Evolutionary conservation across 179 eudicot genomes (phyloP).

Genomic region (Drosera spatulata): DNA sequence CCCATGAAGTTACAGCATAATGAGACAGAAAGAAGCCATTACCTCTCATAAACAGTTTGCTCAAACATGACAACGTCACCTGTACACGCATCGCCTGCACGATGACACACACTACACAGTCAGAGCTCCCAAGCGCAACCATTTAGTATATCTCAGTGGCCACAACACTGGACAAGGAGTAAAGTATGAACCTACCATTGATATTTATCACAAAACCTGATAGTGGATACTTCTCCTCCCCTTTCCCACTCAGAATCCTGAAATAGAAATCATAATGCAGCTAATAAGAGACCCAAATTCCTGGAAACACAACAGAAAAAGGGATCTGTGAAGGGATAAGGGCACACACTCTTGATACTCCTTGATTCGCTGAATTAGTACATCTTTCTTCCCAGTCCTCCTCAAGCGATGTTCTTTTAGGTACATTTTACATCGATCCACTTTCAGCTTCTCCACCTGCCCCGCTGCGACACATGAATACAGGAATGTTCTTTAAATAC

Average conservation of each 20-base stretch:
- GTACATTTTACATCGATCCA: conserved; percentile 77
- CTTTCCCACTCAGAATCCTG: conserved; percentile 52
- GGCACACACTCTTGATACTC: conserved; percentile 37
- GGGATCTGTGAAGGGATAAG: no score
- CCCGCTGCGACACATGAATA: conserved; percentile 30
- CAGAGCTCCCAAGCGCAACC: background rate
- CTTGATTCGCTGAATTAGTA: conserved; percentile 51
- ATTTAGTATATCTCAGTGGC: background rate
- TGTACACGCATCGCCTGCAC: conserved; percentile 86
- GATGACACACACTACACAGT: conserved; percentile 3
- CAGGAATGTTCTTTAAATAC: background rate
- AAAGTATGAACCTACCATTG: conserved; percentile 39
- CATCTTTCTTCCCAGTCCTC: conserved; percentile 57
- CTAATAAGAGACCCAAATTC: background rate
- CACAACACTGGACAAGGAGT: background rate
- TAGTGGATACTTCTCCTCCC: conserved; percentile 61
- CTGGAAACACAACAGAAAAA: conserved; percentile 1
- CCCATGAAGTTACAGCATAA: no score
- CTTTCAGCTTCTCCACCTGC: conserved; percentile 54
- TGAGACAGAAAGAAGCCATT: conserved; percentile 5
- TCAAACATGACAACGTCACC: conserved; percentile 79
- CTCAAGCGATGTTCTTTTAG: conserved; percentile 69
- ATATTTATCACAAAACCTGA: conserved; percentile 68
- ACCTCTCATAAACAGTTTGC: conserved; percentile 79
- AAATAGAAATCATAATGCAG: conserved; percentile 1